phyloP scores from a whole-genome alignment of 352 stramenopile species.

The Globisporangium spinosum region DNA sequence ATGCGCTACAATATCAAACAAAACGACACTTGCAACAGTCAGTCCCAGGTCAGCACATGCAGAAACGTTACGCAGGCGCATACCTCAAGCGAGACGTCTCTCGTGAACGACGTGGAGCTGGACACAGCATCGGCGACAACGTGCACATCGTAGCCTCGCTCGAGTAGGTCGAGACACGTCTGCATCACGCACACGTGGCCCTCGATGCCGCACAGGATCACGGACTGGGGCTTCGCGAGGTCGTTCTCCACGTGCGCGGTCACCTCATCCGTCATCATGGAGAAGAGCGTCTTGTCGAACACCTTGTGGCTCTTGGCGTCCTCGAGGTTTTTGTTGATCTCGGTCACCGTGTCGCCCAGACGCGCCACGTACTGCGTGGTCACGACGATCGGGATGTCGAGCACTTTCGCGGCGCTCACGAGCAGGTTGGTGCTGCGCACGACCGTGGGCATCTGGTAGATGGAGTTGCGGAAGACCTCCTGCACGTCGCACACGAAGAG shows the following conservation, averaged over 20 bases:
- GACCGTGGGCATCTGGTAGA: conserved; percentile 91
- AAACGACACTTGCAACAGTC: neutral
- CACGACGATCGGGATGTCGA: conserved; percentile 92
- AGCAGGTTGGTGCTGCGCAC: conserved; percentile 76
- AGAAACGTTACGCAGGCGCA: neutral
- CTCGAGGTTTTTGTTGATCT: conserved; percentile 63
- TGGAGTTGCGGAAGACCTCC: conserved; percentile 93
- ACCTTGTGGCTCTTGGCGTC: conserved; percentile 45
- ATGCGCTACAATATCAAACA: conserved; percentile 64
- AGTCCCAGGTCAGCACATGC: neutral
- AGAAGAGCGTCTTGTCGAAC: conserved; percentile 98
- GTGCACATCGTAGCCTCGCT: conserved; percentile 95
- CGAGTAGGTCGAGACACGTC: conserved; percentile 95
- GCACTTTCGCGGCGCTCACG: conserved; percentile 65
- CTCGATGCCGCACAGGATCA: conserved; percentile 97
- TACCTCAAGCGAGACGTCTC: conserved; percentile 89
- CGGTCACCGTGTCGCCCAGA: conserved; percentile 87
- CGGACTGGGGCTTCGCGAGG: conserved; percentile 59
- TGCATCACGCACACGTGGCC: conserved; percentile 94
- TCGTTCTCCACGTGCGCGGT: conserved; percentile 58
- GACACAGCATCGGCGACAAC: conserved; percentile 95
- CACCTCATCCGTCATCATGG: conserved; percentile 95
- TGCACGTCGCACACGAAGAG: conserved; percentile 97
- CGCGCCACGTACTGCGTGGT: conserved; percentile 97
- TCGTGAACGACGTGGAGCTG: conserved; percentile 84